phyloP scores from a whole-genome alignment of 192 early-diverging fungal genomes.

The Endogone sp. region DNA sequence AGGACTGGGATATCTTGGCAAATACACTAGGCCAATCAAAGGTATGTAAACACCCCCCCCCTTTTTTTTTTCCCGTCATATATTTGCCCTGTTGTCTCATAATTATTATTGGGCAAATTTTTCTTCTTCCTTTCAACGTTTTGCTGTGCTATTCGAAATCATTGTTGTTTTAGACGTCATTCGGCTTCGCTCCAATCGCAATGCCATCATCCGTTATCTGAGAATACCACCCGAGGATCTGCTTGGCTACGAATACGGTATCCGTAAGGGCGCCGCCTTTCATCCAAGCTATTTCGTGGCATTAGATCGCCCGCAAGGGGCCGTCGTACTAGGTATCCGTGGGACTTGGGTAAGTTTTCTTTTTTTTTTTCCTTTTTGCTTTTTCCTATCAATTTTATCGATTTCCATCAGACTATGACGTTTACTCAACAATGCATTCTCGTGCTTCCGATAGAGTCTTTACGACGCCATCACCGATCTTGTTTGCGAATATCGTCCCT shows the following conservation, averaged over 20 bases:
- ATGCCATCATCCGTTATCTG: constrained; percentile 60
- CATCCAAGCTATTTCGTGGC: constrained; percentile 74
- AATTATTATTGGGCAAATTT: too few species aligned
- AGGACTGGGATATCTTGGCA: constrained; percentile 30
- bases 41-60: constrained; percentile 4
- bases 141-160: background rate
- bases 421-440: too few species aligned
- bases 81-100: too few species aligned
- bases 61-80: background rate
- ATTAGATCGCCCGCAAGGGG: constrained; percentile 54
- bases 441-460: constrained; percentile 56
- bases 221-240: constrained; percentile 61
- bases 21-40: constrained; percentile 36
- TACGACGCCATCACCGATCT: constrained; percentile 76
- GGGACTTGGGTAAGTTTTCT: constrained; percentile 62
- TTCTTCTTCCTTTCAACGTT: too few species aligned
- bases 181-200: constrained; percentile 62
- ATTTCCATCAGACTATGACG: too few species aligned
- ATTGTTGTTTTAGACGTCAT: constrained; percentile 58
- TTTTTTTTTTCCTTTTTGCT: too few species aligned
- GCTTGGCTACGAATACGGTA: constrained; percentile 66
- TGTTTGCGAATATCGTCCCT: constrained; percentile 74
- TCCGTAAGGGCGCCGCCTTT: constrained; percentile 57
- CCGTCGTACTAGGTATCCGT: constrained; percentile 65
- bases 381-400: too few species aligned